Percentiles rank a stretch among this genome's conserved stretches.
These are phyloP conservation scores for Thuidium tamariscinum DNA, from an alignment of 225 moss, liverwort and hornwort species.

Conservation along the genomic window DNA sequence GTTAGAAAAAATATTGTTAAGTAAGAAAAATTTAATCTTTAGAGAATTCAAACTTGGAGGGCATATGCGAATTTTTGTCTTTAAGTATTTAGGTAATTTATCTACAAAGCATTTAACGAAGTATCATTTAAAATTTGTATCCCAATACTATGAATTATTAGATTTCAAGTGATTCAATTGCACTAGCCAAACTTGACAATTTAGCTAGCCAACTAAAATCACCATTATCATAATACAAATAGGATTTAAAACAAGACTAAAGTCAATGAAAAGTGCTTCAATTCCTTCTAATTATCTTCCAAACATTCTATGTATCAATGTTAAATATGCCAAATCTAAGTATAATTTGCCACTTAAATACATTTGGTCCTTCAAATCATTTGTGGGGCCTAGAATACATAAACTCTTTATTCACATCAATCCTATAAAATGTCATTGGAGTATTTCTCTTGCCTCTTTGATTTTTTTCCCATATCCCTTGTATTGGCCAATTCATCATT, in stretches of 20 bases:
- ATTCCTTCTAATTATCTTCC: neutral
- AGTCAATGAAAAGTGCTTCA: neutral
- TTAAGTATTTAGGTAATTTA: neutral
- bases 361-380: neutral
- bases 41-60: rapidly evolving
- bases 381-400: neutral
- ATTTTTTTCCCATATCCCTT: neutral
- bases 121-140: neutral
- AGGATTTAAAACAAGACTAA: neutral
- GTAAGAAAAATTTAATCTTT: neutral
- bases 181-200: rapidly evolving
- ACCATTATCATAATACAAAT: neutral
- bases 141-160: neutral
- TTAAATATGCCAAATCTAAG: neutral
- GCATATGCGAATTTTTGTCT: rapidly evolving
- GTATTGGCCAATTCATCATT: neutral
- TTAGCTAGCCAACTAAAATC: neutral
- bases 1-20: neutral
- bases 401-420: neutral
- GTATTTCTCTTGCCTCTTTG: neutral
- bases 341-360: neutral
- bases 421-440: neutral
- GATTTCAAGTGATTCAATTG: neutral
- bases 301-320: neutral
- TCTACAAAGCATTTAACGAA: neutral